phyloP scores from a whole-genome alignment of 192 early-diverging fungal genomes.

The Umbelopsis vinacea region DNA sequence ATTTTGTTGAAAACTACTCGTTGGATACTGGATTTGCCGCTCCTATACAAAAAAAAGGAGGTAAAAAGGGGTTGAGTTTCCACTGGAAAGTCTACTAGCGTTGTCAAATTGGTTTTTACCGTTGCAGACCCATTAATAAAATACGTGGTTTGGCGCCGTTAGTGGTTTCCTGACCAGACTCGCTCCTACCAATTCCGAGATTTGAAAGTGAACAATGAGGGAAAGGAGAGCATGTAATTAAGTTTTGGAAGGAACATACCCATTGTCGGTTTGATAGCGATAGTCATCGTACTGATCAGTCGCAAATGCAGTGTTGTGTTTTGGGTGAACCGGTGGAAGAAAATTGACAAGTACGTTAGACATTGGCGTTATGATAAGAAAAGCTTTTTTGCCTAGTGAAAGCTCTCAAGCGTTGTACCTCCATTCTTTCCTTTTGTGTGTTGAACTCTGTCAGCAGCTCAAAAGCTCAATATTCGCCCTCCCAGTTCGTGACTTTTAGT shows the following conservation, averaged over 20 bases:
- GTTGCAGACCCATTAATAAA: constrained; percentile 51
- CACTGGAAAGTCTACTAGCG: not conserved
- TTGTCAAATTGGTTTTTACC: constrained; percentile 32
- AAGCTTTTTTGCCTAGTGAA: constrained; percentile 1
- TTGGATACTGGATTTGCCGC: constrained; percentile 87
- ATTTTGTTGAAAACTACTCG: constrained; percentile 88
- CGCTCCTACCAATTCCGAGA: constrained; percentile 12
- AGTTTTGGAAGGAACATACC: not conserved
- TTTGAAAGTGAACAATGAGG: not conserved
- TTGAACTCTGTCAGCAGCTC: constrained; percentile 19
- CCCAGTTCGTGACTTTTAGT: not conserved
- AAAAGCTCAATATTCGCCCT: not conserved
- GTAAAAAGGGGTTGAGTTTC: not conserved
- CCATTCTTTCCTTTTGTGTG: constrained; percentile 24
- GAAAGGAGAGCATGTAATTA: not conserved
- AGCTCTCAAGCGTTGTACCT: constrained; percentile 14
- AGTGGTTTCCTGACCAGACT: constrained; percentile 31
- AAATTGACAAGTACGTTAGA: constrained; percentile 24
- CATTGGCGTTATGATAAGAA: constrained; percentile 10
- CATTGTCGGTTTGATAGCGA: constrained; percentile 9
- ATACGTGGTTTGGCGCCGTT: constrained; percentile 44
- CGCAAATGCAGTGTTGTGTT: not conserved
- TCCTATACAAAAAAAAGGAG: constrained; percentile 45
- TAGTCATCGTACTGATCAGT: constrained; percentile 18
- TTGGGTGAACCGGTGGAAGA: constrained; percentile 14